A percentile compares a stretch with the other conserved stretches of the same genome.
phyloP scores from a whole-genome alignment of 2,329 filamentous ascomycete species.

The Zymoseptoria tritici region DNA sequence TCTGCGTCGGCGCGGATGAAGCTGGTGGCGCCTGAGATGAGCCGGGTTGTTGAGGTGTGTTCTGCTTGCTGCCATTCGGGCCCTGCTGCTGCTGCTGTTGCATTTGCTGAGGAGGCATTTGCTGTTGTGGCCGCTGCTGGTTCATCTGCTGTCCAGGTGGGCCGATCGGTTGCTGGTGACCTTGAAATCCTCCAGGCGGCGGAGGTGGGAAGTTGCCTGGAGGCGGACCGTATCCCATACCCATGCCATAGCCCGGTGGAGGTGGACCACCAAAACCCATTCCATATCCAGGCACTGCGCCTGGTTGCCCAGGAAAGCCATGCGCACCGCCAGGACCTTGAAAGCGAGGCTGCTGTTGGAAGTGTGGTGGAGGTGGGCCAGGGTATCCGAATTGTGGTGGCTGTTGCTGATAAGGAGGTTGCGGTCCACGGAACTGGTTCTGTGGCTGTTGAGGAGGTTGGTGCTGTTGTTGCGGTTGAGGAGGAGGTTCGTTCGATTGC shows the following conservation, averaged over 20 bases:
- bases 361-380: slow-evolving; percentile 30
- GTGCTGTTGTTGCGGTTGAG: slow-evolving; percentile 23
- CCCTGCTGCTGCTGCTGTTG: slow-evolving; percentile 37
- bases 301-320: slow-evolving; percentile 37
- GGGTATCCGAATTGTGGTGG: slow-evolving; percentile 30
- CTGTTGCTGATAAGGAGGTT: slow-evolving; percentile 32
- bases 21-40: slow-evolving; percentile 19
- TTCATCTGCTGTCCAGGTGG: slow-evolving; percentile 40
- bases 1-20: slow-evolving; percentile 13
- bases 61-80: slow-evolving; percentile 31
- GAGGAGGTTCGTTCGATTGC: slow-evolving; percentile 10
- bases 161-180: slow-evolving; percentile 45
- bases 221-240: slow-evolving; percentile 26
- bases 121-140: slow-evolving; percentile 19
- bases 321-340: slow-evolving; percentile 37
- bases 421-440: slow-evolving; percentile 31
- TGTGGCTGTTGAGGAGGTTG: slow-evolving; percentile 34
- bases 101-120: slow-evolving; percentile 37
- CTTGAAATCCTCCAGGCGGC: slow-evolving; percentile 35
- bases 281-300: slow-evolving; percentile 51
- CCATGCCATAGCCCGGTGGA: slow-evolving; percentile 20
- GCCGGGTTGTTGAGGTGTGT: slow-evolving; percentile 27
- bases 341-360: slow-evolving; percentile 43
- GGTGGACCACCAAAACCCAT: slow-evolving; percentile 57
- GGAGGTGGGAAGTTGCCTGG: slow-evolving; percentile 46